Conservation (phyloP, 148 eudicot species). For the Vaccinium vitisidaea region DNA sequence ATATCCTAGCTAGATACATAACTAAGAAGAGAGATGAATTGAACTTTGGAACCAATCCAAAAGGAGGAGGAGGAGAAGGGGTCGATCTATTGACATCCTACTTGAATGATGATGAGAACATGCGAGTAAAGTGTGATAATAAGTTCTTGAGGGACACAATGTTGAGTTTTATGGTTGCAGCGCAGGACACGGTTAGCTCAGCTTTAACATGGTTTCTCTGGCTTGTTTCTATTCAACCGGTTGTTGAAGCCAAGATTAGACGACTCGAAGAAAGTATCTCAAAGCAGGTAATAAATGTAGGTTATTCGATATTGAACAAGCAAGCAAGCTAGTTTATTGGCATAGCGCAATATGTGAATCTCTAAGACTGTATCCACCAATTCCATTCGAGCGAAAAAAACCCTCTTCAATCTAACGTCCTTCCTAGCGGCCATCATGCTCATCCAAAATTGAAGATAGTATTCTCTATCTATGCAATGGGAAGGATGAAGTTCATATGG, state of each 20-base stretch:
- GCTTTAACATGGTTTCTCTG: neutral
- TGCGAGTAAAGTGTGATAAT: conserved; percentile 13
- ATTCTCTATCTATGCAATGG: conserved; percentile 19
- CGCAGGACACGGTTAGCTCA: neutral
- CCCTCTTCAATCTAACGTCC: neutral
- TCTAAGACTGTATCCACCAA: neutral
- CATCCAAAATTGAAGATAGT: conserved; percentile 31
- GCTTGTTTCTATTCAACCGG: neutral
- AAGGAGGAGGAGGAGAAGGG: neutral
- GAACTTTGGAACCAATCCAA: neutral
- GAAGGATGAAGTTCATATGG: neutral
- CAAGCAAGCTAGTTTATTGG: neutral
- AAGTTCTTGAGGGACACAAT: conserved; percentile 27
- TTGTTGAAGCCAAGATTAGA: neutral
- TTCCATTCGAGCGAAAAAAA: neutral
- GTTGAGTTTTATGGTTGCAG: neutral
- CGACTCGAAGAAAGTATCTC: neutral
- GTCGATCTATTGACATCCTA: conserved; percentile 40
- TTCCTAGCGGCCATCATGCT: conserved; percentile 39
- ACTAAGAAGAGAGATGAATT: conserved; percentile 19
- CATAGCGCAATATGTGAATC: conserved; percentile 3
- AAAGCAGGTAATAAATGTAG: neutral
- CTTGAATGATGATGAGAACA: conserved; percentile 19
- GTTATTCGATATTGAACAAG: neutral
- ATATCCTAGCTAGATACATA: conserved; percentile 30